Percentiles rank a stretch among this genome's conserved stretches.
Conservation (phyloP, 352 stramenopile genomes). For the Phytophthora podocarpi region DNA sequence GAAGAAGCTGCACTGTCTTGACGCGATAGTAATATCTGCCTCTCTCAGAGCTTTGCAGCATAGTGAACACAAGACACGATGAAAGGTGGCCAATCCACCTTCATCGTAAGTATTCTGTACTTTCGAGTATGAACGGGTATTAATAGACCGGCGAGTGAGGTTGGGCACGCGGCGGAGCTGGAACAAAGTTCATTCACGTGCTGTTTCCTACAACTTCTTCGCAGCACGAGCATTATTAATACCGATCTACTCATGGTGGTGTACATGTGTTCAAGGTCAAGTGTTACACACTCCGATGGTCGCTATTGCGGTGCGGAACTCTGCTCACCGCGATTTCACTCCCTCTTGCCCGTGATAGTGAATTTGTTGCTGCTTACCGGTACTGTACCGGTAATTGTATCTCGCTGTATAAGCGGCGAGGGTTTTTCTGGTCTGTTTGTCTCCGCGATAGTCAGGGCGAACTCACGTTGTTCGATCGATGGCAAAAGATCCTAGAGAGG, state of each 20-base stretch:
- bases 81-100: slow-evolving; percentile 20
- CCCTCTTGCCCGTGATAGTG: not conserved
- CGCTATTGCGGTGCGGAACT: slow-evolving; percentile 5
- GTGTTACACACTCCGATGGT: slow-evolving; percentile 8
- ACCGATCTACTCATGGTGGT: too few species aligned
- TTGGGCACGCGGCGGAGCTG: too few species aligned
- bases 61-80: slow-evolving; percentile 19
- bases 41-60: slow-evolving; percentile 26
- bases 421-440: slow-evolving; percentile 10
- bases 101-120: not conserved
- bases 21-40: slow-evolving; percentile 25
- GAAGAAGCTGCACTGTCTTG: slow-evolving; percentile 29
- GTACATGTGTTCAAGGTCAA: slow-evolving; percentile 10
- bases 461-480: slow-evolving; percentile 24
- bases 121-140: not conserved
- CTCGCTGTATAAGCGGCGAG: slow-evolving; percentile 1
- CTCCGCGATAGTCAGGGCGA: slow-evolving; percentile 11
- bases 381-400: too few species aligned
- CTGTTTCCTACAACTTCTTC: too few species aligned
- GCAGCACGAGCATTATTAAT: too few species aligned
- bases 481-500: slow-evolving; percentile 24
- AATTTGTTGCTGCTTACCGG: not conserved
- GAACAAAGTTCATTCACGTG: too few species aligned
- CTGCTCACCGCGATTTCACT: too few species aligned
- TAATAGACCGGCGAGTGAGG: too few species aligned